Percentiles rank a stretch among this genome's conserved stretches.
Evolutionary conservation across 2,329 filamentous ascomycete species (phyloP).

Genomic region (Phialophora chinensis): DNA sequence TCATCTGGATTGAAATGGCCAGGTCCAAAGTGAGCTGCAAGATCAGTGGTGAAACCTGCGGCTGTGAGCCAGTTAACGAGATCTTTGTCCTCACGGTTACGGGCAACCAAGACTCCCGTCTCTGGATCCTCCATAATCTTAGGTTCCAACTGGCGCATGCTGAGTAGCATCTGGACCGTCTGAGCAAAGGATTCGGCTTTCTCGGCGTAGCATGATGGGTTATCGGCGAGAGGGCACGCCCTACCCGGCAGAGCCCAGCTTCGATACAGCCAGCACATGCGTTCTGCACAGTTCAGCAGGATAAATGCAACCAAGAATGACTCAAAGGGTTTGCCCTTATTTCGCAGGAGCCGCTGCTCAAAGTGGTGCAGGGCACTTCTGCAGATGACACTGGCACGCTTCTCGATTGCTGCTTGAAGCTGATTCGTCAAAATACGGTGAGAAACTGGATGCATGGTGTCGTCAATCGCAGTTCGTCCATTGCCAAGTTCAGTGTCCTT

Average conservation of each 20-base stretch:
- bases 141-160: conserved; percentile 60
- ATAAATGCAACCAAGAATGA: conserved; percentile 66
- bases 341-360: conserved; percentile 61
- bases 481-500: conserved; percentile 49
- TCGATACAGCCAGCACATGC: conserved; percentile 64
- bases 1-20: conserved; percentile 49
- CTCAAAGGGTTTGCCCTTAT: conserved; percentile 62
- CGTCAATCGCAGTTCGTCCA: conserved; percentile 42
- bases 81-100: conserved; percentile 46
- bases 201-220: conserved; percentile 58
- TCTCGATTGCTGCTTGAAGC: conserved; percentile 61
- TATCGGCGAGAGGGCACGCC: conserved; percentile 61
- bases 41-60: conserved; percentile 15
- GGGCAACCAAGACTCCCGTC: conserved; percentile 48
- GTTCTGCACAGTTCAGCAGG: conserved; percentile 64
- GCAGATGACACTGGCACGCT: conserved; percentile 58
- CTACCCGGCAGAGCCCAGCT: conserved; percentile 49
- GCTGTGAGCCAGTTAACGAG: conserved; percentile 21
- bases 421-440: conserved; percentile 60
- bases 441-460: conserved; percentile 49
- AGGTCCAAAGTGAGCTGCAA: conserved; percentile 43
- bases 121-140: conserved; percentile 48
- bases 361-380: conserved; percentile 65
- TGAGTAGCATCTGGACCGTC: conserved; percentile 63
- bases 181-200: conserved; percentile 65